Percentiles rank a stretch among this genome's conserved stretches.
phyloP scores from a whole-genome alignment of 2,329 filamentous ascomycete genomes.

The Aspergillus spinulosporus region DNA sequence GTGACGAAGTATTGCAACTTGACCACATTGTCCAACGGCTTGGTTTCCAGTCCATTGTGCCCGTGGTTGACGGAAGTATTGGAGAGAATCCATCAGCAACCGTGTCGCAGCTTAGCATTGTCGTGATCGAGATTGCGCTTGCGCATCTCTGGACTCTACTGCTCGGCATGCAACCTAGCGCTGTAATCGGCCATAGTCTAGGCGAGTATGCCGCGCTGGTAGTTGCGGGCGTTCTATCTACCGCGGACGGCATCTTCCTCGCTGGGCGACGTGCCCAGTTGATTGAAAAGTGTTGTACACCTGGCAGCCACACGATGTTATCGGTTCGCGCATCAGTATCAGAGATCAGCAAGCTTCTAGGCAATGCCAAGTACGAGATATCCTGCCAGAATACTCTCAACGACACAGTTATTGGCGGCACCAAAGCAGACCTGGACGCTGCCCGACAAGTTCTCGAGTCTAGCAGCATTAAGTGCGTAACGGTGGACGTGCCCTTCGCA shows the following conservation, averaged over 20 bases:
- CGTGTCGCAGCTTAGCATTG: conserved; percentile 39
- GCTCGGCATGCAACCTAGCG: conserved; percentile 39
- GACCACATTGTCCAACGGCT: conserved; percentile 24
- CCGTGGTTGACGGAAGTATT: conserved; percentile 29
- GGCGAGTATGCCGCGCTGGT: conserved; percentile 41
- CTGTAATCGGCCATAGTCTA: conserved; percentile 55
- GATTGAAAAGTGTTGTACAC: conserved; percentile 64
- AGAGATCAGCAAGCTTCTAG: conserved; percentile 42
- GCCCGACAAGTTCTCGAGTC: conserved; percentile 53
- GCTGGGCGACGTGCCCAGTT: conserved; percentile 69
- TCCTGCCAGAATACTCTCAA: conserved; percentile 76
- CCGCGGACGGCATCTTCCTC: conserved; percentile 56
- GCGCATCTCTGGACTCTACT: conserved; percentile 31
- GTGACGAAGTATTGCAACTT: conserved; percentile 24
- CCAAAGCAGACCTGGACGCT: conserved; percentile 59
- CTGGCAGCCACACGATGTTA: conserved; percentile 67
- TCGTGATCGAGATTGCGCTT: conserved; percentile 45
- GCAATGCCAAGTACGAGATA: conserved; percentile 42
- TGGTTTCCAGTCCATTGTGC: conserved; percentile 30
- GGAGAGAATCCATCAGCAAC: conserved; percentile 38
- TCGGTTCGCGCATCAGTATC: conserved; percentile 51
- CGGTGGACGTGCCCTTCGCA: conserved; percentile 66
- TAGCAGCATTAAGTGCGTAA: conserved; percentile 60
- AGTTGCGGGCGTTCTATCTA: conserved; percentile 36
- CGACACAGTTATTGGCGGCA: conserved; percentile 69